Conservation (phyloP, 352 stramenopile genomes). For the Phytopythium vexans region DNA sequence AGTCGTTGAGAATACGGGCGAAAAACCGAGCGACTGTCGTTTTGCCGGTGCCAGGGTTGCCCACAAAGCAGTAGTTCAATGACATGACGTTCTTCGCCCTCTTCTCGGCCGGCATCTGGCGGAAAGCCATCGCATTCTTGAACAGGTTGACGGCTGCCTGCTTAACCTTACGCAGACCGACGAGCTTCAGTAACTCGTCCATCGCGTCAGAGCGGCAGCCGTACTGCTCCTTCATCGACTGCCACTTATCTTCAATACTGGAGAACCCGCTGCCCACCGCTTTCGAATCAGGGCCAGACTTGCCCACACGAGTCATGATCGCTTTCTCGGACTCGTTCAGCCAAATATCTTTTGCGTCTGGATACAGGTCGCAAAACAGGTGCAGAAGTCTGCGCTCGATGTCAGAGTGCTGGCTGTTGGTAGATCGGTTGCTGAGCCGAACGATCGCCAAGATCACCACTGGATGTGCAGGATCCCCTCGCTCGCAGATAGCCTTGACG, state of each 20-base stretch:
- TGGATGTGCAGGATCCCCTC: constrained; percentile 30
- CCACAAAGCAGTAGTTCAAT: constrained; percentile 77
- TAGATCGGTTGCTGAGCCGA: constrained; percentile 25
- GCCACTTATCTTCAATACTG: constrained; percentile 53
- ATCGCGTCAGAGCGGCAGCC: constrained; percentile 60
- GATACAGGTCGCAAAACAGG: constrained; percentile 52
- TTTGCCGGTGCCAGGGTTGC: constrained; percentile 74
- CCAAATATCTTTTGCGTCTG: constrained; percentile 42
- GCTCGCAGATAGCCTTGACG: constrained; percentile 14
- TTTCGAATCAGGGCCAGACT: neutral
- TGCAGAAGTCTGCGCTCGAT: constrained; percentile 34
- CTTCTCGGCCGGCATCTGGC: constrained; percentile 41
- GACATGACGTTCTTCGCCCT: constrained; percentile 70
- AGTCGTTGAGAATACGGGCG: constrained; percentile 78
- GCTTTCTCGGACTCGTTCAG: constrained; percentile 27
- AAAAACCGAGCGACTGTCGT: constrained; percentile 83
- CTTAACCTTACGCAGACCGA: constrained; percentile 84
- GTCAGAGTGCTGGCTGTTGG: constrained; percentile 8
- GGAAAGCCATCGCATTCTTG: constrained; percentile 61
- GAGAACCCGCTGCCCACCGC: neutral
- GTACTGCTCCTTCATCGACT: constrained; percentile 46
- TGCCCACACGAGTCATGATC: constrained; percentile 3
- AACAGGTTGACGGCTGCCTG: constrained; percentile 68
- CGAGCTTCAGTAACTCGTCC: constrained; percentile 80
- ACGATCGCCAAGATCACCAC: constrained; percentile 54